Percentiles rank a stretch among this genome's conserved stretches.
Evolutionary conservation across 2,329 filamentous ascomycete species (phyloP).

Genomic region (Cadophora gregata): DNA sequence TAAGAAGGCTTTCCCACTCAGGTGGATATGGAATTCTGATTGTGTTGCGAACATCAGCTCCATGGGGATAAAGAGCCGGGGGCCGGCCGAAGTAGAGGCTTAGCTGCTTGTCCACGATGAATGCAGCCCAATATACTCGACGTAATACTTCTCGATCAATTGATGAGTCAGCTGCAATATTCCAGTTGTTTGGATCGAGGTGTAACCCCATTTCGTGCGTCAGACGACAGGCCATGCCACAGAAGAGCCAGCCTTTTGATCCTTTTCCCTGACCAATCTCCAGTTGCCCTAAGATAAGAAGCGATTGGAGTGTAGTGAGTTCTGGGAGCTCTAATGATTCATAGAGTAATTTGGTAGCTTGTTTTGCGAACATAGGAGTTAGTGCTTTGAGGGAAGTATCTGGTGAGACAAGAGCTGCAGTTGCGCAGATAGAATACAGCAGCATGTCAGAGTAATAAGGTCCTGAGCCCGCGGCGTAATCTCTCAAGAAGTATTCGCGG

Average conservation of each 20-base stretch:
- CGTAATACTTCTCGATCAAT: slow-evolving; percentile 55
- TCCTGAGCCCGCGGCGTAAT: slow-evolving; percentile 54
- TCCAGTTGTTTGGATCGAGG: slow-evolving; percentile 58
- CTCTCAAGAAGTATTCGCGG: slow-evolving; percentile 56
- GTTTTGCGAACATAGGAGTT: slow-evolving; percentile 52
- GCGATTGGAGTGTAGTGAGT: slow-evolving; percentile 53
- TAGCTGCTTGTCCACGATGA: slow-evolving; percentile 57
- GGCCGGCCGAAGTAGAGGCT: slow-evolving; percentile 58
- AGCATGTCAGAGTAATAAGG: slow-evolving; percentile 57
- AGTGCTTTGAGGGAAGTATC: slow-evolving; percentile 46
- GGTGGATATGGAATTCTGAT: slow-evolving; percentile 56
- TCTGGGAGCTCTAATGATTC: slow-evolving; percentile 53
- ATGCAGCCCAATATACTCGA: slow-evolving; percentile 57
- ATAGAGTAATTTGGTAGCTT: slow-evolving; percentile 52
- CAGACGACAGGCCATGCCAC: slow-evolving; percentile 58
- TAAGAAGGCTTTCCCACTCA: slow-evolving; percentile 54
- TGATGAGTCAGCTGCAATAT: slow-evolving; percentile 47
- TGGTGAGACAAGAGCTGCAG: slow-evolving; percentile 55
- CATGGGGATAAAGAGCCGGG: slow-evolving; percentile 55
- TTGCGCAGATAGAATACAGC: slow-evolving; percentile 55
- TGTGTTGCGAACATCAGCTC: slow-evolving; percentile 56
- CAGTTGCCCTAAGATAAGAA: slow-evolving; percentile 53
- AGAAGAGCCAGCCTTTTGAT: slow-evolving; percentile 58
- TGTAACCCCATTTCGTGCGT: slow-evolving; percentile 59
- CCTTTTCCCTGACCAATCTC: slow-evolving; percentile 55